Base-by-base conservation (phyloP, 2,329 filamentous ascomycete genomes). In the Talaromyces albobiverticillius region DNA sequence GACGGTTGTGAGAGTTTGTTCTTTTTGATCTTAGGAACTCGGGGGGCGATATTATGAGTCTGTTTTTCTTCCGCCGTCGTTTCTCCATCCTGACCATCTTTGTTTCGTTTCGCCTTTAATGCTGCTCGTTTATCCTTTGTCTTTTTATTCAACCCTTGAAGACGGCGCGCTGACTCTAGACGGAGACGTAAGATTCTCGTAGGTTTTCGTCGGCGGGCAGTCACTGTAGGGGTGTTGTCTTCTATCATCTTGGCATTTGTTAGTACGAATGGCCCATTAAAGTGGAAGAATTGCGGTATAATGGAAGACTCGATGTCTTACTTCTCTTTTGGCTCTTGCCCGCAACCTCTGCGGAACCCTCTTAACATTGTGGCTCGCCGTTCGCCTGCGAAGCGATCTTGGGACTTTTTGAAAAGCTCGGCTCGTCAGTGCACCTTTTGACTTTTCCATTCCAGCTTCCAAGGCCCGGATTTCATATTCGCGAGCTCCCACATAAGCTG, bases 321-420 rank as follows among this genome's bases (percentile, higher is more conserved):
- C 78, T 77, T 87, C 84, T 67, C 79, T 77, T 63, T 77, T 82
- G 1, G 90, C 91, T 61, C 88, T 82, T 36, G 74, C 75, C 53
- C 88, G 82, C 65, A 97, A 73, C 58, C 90, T 78, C 66, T 86
- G 87, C 2, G 94, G 94, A 14, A 99, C 87, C 58, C 88, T 83
- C 73, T 93, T 95, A 32, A 89, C 88, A 80, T 99, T 96, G 73
- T 99, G 94, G 69, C 91, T 96, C 18, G 93, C 94, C 0, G 93
- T 96, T 62, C 94, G 82, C 60, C 94, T 81, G 60, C 94, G 81
- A 81, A 99, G 76, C 47, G 87, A 85, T 61, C 90, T 83, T 1
- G 94, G 94, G 4, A 99, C 88, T 62, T 90, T 84, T 71, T 99
- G 94, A 66, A 97, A 97, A 13, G 93, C 92, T 49, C 93, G 82